A percentile compares a stretch with the other conserved stretches of the same genome.
These are phyloP conservation scores for Hypomyces rosellus DNA, from an alignment of 2,329 filamentous ascomycete species.

Conservation along the genomic window DNA sequence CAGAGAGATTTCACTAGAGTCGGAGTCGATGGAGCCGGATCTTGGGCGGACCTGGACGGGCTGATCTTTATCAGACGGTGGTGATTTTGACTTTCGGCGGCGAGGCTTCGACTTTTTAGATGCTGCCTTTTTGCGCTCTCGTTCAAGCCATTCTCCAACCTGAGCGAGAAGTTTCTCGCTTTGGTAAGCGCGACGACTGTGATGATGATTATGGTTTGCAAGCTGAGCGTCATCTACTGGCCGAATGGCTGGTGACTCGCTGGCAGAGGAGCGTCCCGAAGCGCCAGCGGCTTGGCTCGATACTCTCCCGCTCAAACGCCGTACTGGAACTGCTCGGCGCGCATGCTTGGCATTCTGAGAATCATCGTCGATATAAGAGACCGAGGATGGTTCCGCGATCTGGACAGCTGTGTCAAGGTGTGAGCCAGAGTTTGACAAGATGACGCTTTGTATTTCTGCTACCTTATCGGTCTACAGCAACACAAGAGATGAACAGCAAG, in stretches of 20 bases:
- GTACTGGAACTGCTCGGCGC: slow-evolving; percentile 23
- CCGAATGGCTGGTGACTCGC: slow-evolving; percentile 24
- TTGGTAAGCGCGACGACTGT: slow-evolving; percentile 32
- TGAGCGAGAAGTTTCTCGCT: slow-evolving; percentile 61
- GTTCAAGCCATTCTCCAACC: slow-evolving; percentile 76
- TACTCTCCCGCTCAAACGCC: slow-evolving; percentile 29
- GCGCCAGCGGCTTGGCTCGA: slow-evolving; percentile 22
- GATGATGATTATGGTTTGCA: slow-evolving; percentile 19
- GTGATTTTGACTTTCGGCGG: slow-evolving; percentile 37
- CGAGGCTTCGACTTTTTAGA: slow-evolving; percentile 41
- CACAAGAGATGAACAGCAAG: slow-evolving; percentile 1
- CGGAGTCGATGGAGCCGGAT: slow-evolving; percentile 55
- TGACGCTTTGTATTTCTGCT: neutral
- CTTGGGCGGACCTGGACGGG: slow-evolving; percentile 25
- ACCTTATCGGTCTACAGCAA: slow-evolving; percentile 1
- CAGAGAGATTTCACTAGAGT: slow-evolving; percentile 65
- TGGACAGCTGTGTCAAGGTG: slow-evolving; percentile 40
- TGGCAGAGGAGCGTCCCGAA: slow-evolving; percentile 42
- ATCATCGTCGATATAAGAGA: slow-evolving; percentile 28
- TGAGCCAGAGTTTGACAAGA: slow-evolving; percentile 8
- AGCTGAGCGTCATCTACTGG: slow-evolving; percentile 21
- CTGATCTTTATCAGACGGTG: slow-evolving; percentile 22
- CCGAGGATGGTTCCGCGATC: slow-evolving; percentile 46
- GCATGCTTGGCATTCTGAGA: slow-evolving; percentile 24
- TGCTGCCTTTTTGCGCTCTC: slow-evolving; percentile 60